A percentile compares a stretch with the other conserved stretches of the same genome.
phyloP scores from a whole-genome alignment of 225 moss, liverwort and hornwort species.

The Sphagnum tenellum region DNA sequence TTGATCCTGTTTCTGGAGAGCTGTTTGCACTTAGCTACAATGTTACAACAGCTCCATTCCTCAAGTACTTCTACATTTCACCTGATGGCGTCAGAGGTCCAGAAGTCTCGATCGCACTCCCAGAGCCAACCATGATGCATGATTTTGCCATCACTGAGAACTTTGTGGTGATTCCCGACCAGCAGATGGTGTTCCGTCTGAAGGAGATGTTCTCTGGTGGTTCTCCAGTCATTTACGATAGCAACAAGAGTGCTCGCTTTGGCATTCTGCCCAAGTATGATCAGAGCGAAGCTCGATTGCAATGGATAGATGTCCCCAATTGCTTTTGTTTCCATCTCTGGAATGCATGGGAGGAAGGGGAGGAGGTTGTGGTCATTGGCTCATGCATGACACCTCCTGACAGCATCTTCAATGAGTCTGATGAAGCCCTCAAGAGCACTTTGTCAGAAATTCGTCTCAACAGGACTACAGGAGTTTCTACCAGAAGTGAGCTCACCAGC shows the following conservation, averaged over 20 bases:
- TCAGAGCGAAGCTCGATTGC: conserved; percentile 46
- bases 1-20: conserved; percentile 53
- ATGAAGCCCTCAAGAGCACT: conserved; percentile 29
- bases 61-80: conserved; percentile 50
- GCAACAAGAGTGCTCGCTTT: conserved; percentile 57
- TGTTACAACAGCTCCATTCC: conserved; percentile 54
- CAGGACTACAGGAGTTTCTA: conserved; percentile 40
- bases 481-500: conserved; percentile 42
- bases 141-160: conserved; percentile 87
- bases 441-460: conserved; percentile 74
- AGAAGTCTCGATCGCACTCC: conserved; percentile 64
- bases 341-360: conserved; percentile 92
- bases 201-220: conserved; percentile 71
- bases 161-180: conserved; percentile 83
- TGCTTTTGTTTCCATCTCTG: conserved; percentile 90
- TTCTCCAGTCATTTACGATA: conserved; percentile 66
- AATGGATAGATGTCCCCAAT: conserved; percentile 73
- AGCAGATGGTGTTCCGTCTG: conserved; percentile 77
- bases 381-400: conserved; percentile 91
- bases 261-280: conserved; percentile 76
- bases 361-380: conserved; percentile 67
- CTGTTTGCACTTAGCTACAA: conserved; percentile 81
- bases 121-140: conserved; percentile 83
- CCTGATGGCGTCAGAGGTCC: conserved; percentile 48
- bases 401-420: conserved; percentile 70